Percentiles rank a stretch among this genome's conserved stretches.
Evolutionary conservation across 2,329 filamentous ascomycete species (phyloP).

Genomic region (Metarhizium album): DNA sequence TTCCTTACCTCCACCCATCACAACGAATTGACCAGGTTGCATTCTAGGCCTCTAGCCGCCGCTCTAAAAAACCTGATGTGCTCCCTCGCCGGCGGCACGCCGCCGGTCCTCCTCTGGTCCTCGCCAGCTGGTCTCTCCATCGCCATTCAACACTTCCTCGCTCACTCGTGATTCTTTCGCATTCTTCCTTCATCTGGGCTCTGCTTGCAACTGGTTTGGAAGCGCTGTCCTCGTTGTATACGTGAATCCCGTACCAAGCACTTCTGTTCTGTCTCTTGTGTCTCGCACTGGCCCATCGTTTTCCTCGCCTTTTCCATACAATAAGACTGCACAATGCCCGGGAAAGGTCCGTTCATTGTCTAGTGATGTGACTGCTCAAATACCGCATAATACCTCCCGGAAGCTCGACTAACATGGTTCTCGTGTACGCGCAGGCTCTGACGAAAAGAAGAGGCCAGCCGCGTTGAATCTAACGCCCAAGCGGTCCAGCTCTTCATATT

Average conservation of each 20-base stretch:
- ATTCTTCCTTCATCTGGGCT: conserved; percentile 16
- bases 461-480: conserved; percentile 42
- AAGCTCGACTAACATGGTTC: conserved; percentile 11
- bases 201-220: conserved; percentile 11
- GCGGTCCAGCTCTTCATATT: conserved; percentile 38
- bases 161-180: conserved; percentile 25
- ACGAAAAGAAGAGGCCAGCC: conserved; percentile 46
- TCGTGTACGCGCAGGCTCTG: conserved; percentile 21
- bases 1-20: conserved; percentile 18
- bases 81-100: conserved; percentile 28
- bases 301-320: conserved; percentile 6
- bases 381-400: not conserved
- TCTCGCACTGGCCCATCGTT: not conserved
- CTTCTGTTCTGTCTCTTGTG: conserved; percentile 4
- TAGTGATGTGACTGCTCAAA: not conserved
- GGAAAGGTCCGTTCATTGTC: conserved; percentile 29
- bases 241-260: not conserved
- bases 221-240: conserved; percentile 7
- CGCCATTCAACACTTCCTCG: conserved; percentile 13
- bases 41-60: conserved; percentile 16
- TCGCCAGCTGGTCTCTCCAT: conserved; percentile 48
- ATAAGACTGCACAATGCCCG: conserved; percentile 21
- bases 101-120: conserved; percentile 25
- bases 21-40: conserved; percentile 2
- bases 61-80: conserved; percentile 40